Conservation (phyloP, 257 asterid genomes). For the Cynanchum wilfordii region DNA sequence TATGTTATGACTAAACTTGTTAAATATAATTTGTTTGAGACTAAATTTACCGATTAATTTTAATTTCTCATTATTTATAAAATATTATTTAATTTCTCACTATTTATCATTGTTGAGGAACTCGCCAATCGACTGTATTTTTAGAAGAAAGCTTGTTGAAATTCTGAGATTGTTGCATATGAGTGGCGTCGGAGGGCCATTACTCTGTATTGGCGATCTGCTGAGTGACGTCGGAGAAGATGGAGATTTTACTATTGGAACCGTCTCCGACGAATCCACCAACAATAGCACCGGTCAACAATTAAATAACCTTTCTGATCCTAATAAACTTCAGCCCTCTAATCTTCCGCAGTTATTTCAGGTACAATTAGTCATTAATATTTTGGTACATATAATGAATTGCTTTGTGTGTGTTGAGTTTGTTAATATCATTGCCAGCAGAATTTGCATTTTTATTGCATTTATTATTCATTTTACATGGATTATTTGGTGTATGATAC, state of each 20-base stretch:
- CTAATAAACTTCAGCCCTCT: constrained; percentile 33
- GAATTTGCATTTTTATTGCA: background rate
- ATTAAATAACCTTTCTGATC: constrained; percentile 21
- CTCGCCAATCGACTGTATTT: no score
- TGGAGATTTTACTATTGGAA: constrained; percentile 11
- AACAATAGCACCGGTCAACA: background rate
- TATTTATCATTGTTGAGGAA: no score
- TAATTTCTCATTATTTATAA: no score
- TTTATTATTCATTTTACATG: background rate
- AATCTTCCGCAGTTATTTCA: constrained; percentile 57
- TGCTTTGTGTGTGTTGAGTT: background rate
- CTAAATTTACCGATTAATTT: no score
- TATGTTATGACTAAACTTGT: no score
- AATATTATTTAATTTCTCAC: no score
- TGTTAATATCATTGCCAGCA: background rate
- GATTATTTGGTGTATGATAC: background rate
- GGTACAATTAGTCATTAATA: no score
- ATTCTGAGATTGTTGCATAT: constrained; percentile 9
- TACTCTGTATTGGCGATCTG: constrained; percentile 79
- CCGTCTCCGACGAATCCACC: constrained; percentile 17
- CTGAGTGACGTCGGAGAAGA: constrained; percentile 64
- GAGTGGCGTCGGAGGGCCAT: constrained; percentile 90
- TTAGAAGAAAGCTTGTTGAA: no score
- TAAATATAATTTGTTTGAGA: no score
- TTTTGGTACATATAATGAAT: background rate